Percentiles rank a stretch among this genome's conserved stretches.
These are phyloP conservation scores for Hypoxylon sp. DNA, from an alignment of 2,329 filamentous ascomycete genomes.

Conservation along the genomic window DNA sequence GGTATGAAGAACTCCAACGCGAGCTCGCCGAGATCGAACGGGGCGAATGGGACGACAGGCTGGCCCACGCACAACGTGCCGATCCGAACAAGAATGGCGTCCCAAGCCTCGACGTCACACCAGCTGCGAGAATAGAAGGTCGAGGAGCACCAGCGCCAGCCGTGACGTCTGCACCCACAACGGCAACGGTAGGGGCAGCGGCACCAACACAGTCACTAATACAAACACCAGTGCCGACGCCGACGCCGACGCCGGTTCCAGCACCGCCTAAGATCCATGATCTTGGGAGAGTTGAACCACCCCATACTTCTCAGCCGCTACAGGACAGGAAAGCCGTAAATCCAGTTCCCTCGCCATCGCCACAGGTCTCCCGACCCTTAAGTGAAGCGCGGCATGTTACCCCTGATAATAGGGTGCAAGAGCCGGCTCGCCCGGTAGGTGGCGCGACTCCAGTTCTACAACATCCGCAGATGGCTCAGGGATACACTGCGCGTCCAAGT, in stretches of 20 bases:
- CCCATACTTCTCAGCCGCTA: constrained; percentile 41
- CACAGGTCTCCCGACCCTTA: constrained; percentile 38
- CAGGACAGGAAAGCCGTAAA: constrained; percentile 48
- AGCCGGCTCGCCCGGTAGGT: constrained; percentile 40
- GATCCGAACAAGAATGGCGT: constrained; percentile 35
- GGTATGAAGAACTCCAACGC: constrained; percentile 71
- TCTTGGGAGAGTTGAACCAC: constrained; percentile 33
- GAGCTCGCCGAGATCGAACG: constrained; percentile 79
- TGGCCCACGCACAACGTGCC: constrained; percentile 40
- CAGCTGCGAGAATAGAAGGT: constrained; percentile 39
- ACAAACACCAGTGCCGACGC: constrained; percentile 22
- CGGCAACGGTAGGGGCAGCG: constrained; percentile 17
- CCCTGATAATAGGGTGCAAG: constrained; percentile 46
- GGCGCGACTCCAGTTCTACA: constrained; percentile 55
- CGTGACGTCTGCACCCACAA: constrained; percentile 11
- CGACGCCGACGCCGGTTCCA: constrained; percentile 34
- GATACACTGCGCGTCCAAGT: constrained; percentile 50
- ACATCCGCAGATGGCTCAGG: constrained; percentile 55
- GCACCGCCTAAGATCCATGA: constrained; percentile 39
- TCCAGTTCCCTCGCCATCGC: constrained; percentile 46
- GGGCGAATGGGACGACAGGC: constrained; percentile 53
- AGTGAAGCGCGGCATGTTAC: constrained; percentile 47
- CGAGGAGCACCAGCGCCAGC: constrained; percentile 29
- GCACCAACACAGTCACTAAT: constrained; percentile 14
- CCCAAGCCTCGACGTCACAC: constrained; percentile 34